Evolutionary conservation across 257 asterid genomes (phyloP), one percentile per base, ranked within the genome.

Genomic region (Solanum piurae): DNA sequence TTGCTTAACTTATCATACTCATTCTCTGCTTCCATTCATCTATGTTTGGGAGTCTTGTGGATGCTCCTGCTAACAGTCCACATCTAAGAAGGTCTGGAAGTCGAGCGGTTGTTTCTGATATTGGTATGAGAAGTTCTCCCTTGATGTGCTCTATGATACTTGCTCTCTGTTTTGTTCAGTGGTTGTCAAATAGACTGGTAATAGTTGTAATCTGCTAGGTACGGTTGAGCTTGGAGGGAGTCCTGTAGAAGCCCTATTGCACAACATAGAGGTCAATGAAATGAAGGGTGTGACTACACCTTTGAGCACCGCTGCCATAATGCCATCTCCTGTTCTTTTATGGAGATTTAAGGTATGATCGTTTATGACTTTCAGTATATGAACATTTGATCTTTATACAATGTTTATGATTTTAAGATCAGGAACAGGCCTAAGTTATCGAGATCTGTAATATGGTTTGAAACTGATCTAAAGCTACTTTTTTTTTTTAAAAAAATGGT

Each of bases 81-180:
- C 99, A 95, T 91, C 88, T 97, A 82, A 92, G 98, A 90, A 97
- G 93, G 90, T 97, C 99, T 87, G 99, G 99, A 87, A 97, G 99
- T 92, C 94, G 99, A 85, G 91, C 95, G 34, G 95, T 94, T 92
- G 95, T 96, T 88, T 93, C 88, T 90, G 98, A 95, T 92, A 88
- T 91, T 90, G 98, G 99, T 96, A 91, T 89, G 91, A 88, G 40
- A 74, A 72, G 69, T 69, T 89, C 88, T 84, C 60, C 74, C 72
- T 58, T 69, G 36, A 72, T 84, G 18, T 14, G 18, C 76, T 49
- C 85, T 5, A 8, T 14, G 42, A 11, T 85, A 40, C 60, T 86
- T 84, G 46, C 42, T 72, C 38, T 90, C 58, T 29, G 25, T 71
- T 91, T 87, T 66, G 58, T 40, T 36, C 12, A 37, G n/a, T 34